Percentiles rank a stretch among this genome's conserved stretches.
These are phyloP conservation scores for Silene latifolia DNA, from an alignment of 148 eudicot species.

Conservation along the genomic window DNA sequence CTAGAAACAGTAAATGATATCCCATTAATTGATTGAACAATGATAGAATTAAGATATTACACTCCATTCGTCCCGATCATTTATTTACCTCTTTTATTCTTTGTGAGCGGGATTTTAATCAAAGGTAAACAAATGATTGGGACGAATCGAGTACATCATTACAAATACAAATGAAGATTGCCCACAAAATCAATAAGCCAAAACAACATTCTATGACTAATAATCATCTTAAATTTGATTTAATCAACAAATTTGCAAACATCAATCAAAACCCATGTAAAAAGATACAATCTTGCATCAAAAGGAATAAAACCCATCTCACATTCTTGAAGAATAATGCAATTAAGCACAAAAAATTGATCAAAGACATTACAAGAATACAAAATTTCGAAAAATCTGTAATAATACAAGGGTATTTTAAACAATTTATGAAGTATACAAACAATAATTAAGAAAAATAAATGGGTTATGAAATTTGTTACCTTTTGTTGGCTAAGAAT, in stretches of 20 bases:
- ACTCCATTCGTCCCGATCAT: background rate
- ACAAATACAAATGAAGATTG: background rate
- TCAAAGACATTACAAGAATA: background rate
- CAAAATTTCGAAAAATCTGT: background rate
- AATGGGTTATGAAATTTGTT: background rate
- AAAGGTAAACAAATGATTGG: background rate
- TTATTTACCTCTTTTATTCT: too few species aligned
- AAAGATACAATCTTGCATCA: background rate
- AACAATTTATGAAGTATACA: background rate
- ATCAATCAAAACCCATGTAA: background rate
- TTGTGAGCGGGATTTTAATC: background rate
- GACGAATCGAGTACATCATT: background rate
- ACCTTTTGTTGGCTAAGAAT: background rate
- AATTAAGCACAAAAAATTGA: background rate
- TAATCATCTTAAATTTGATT: background rate
- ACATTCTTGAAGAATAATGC: background rate
- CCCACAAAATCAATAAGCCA: background rate
- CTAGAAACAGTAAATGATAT: background rate
- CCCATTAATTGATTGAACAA: background rate
- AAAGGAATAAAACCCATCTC: background rate
- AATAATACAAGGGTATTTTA: background rate
- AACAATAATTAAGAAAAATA: background rate
- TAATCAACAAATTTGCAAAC: background rate
- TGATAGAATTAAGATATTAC: background rate
- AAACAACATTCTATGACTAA: background rate